Evolutionary conservation across 2,329 filamentous ascomycete species (phyloP).

Genomic region (Cladophialophora bantiana): DNA sequence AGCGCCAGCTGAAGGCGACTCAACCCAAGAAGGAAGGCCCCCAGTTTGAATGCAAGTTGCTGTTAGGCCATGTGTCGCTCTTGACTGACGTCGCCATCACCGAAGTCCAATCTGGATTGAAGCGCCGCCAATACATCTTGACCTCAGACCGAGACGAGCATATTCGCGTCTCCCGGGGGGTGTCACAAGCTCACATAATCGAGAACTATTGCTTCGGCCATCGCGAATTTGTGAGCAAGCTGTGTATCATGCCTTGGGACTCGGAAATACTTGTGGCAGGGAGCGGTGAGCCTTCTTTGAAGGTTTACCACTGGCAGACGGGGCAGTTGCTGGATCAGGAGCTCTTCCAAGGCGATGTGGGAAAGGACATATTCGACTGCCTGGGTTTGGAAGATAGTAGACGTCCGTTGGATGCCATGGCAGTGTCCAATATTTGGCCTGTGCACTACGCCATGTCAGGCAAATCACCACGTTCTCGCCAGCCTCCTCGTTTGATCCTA

Average conservation of each 20-base stretch:
- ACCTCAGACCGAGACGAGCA: slow-evolving; percentile 79
- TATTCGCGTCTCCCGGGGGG: slow-evolving; percentile 82
- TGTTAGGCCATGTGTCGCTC: slow-evolving; percentile 95
- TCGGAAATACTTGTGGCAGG: slow-evolving; percentile 78
- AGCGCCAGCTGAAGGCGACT: slow-evolving; percentile 54
- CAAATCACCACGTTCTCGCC: slow-evolving; percentile 27
- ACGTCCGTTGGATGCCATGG: slow-evolving; percentile 43
- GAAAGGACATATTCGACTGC: slow-evolving; percentile 26
- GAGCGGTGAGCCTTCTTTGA: slow-evolving; percentile 80
- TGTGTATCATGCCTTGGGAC: slow-evolving; percentile 68
- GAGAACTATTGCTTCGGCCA: slow-evolving; percentile 91
- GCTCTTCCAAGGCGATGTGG: slow-evolving; percentile 52
- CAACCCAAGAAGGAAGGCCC: slow-evolving; percentile 58
- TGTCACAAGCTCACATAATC: slow-evolving; percentile 85
- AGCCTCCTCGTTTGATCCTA: slow-evolving; percentile 43
- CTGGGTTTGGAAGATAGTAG: slow-evolving; percentile 28
- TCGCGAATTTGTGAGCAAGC: slow-evolving; percentile 78
- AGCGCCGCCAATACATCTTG: slow-evolving; percentile 65
- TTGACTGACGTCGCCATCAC: slow-evolving; percentile 75
- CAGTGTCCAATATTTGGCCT: slow-evolving; percentile 47
- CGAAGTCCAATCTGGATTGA: slow-evolving; percentile 51
- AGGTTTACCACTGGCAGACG: slow-evolving; percentile 80
- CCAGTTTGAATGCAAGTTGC: slow-evolving; percentile 75
- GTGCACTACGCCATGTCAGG: slow-evolving; percentile 29
- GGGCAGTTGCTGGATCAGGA: slow-evolving; percentile 62